phyloP scores from a whole-genome alignment of 2,329 filamentous ascomycete genomes.

The Fusarium albosuccineum region DNA sequence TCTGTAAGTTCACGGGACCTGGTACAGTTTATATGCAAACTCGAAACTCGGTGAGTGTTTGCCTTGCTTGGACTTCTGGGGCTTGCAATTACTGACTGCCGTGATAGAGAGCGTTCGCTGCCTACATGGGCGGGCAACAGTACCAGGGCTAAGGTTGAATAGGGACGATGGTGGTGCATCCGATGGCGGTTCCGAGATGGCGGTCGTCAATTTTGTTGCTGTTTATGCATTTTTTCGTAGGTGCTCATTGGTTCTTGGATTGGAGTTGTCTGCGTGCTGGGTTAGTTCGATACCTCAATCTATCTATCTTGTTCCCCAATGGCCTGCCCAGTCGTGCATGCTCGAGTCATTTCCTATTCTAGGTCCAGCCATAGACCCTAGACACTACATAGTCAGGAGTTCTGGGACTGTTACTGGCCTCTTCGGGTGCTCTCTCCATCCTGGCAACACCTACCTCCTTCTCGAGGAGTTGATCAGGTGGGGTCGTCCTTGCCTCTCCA shows the following conservation, averaged over 20 bases:
- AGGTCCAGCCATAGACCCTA: too few species aligned
- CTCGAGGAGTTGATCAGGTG: too few species aligned
- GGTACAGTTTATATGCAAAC: constrained; percentile 95
- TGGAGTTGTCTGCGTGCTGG: constrained; percentile 26
- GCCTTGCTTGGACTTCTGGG: background rate
- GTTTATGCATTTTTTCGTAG: background rate
- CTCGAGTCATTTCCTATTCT: background rate
- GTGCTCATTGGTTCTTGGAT: background rate
- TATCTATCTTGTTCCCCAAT: constrained; percentile 1
- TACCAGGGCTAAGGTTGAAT: constrained; percentile 45
- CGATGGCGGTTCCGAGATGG: background rate
- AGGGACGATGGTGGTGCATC: too few species aligned
- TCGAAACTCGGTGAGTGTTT: constrained; percentile 76
- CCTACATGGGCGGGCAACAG: constrained; percentile 64
- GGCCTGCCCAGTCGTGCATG: background rate
- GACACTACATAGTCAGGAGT: too few species aligned
- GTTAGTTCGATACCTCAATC: constrained; percentile 34
- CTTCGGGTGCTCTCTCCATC: too few species aligned
- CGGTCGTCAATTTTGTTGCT: background rate
- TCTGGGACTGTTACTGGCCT: too few species aligned
- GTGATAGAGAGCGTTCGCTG: constrained; percentile 63
- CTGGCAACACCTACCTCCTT: too few species aligned
- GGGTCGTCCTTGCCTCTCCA: too few species aligned
- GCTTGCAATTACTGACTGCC: constrained; percentile 20
- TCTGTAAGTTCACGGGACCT: constrained; percentile 94